Evolutionary conservation across 768 basidiomycete species (phyloP).

Genomic region (Cytidiella melzeri): DNA sequence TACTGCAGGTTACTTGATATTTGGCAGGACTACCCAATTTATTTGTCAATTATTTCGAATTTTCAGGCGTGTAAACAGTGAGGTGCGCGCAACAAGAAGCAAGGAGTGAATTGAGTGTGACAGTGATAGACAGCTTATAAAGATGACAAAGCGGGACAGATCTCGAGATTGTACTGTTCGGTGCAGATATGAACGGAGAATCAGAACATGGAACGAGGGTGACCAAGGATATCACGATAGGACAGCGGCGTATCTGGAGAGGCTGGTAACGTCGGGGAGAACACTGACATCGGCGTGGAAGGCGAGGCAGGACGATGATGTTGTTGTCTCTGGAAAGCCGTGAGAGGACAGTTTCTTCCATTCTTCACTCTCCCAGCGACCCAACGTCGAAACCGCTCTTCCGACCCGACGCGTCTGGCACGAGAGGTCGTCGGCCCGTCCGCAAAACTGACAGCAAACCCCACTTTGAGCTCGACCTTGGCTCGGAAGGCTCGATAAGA

Average conservation of each 20-base stretch:
- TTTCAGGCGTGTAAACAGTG: too few species aligned
- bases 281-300: constrained; percentile 6
- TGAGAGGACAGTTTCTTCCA: constrained; percentile 31
- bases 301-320: not conserved
- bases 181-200: too few species aligned
- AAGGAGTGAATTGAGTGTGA: too few species aligned
- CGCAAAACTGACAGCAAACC: constrained; percentile 29
- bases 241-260: constrained; percentile 1
- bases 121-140: too few species aligned
- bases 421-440: constrained; percentile 14
- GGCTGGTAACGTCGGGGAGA: constrained; percentile 4
- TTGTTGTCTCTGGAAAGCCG: constrained; percentile 15
- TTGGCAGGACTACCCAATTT: too few species aligned
- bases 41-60: too few species aligned
- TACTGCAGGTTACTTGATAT: too few species aligned
- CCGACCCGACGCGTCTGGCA: constrained; percentile 27
- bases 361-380: constrained; percentile 26
- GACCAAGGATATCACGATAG: not conserved
- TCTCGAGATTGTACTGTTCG: too few species aligned
- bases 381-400: constrained; percentile 28
- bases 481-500: constrained; percentile 26
- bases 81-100: too few species aligned
- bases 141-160: too few species aligned
- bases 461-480: constrained; percentile 30
- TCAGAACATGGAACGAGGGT: not conserved